Base-by-base conservation (phyloP, 2,329 filamentous ascomycete genomes). In the Geosmithia morbida region DNA sequence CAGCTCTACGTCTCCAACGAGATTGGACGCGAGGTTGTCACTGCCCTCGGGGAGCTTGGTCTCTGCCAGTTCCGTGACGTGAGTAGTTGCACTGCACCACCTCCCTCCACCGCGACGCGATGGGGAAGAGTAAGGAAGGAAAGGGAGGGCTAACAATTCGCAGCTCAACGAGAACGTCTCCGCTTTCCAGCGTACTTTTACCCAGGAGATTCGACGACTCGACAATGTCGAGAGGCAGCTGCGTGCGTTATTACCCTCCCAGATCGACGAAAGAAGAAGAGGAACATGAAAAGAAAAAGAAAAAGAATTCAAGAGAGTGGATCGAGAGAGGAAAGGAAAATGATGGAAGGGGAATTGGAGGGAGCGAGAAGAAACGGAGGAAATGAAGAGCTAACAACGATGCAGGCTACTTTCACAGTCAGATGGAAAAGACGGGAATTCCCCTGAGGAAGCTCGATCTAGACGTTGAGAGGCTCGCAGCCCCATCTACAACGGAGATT, bases 1-100 rank as follows among this genome's bases (percentile, higher is more conserved):
- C 92, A 98, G 81, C 84, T 98, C 61, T 98, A 97, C 70, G 94
- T 98, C 60, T 87, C 92, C 61, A 97, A 96, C 65, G 92, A 98
- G 75, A 97, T 98, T 57, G 90, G 92, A 58, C 82, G 92, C 62
- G 94, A 98, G 72, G 90, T 96, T 58, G 89, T 97, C 53, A 95
- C 89, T 62, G 90, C 90, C 48, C 74, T 98, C 54, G 92, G 92
- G 62, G 92, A 98, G 76, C 79, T 98, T 60, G 92, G 92, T 49
- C 78, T 92, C 59, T 89, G 97, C 65, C 89, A 97, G 68, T 98
- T 98, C 64, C 80, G 92, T 69, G 92, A 98, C 77, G 90, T 97
- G 75, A 64, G 85, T 68, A 46, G 41, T 18, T n/a, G n/a, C n/a
- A n/a, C n/a, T n/a, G n/a, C n/a, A n/a, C n/a, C n/a, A n/a, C n/a